Evolutionary conservation across 2,329 filamentous ascomycete species (phyloP).

Genomic region (Verticillium longisporum): DNA sequence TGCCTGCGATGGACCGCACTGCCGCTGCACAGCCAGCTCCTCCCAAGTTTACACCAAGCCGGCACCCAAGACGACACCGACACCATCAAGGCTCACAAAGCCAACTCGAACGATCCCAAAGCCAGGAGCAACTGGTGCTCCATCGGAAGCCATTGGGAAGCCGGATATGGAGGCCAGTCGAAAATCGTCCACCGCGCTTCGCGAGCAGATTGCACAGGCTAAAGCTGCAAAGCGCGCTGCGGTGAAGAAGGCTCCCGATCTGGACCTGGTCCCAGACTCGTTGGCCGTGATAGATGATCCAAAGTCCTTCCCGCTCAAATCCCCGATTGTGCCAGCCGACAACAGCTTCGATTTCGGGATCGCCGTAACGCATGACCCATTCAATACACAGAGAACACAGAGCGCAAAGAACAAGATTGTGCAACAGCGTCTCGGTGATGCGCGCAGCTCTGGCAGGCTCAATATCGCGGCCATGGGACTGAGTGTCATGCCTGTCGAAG

Average conservation of each 20-base stretch:
- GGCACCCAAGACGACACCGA: neutral
- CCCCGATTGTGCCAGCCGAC: constrained; percentile 39
- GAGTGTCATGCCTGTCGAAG: constrained; percentile 71
- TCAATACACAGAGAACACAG: constrained; percentile 57
- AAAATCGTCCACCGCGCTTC: constrained; percentile 73
- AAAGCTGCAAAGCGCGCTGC: constrained; percentile 69
- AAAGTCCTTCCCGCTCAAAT: neutral
- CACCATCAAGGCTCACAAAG: neutral
- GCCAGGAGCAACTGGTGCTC: neutral
- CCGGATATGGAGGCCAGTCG: constrained; percentile 17
- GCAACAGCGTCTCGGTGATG: constrained; percentile 63
- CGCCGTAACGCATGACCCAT: constrained; percentile 47
- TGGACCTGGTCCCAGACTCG: neutral
- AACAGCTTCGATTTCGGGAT: constrained; percentile 39
- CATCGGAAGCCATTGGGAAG: constrained; percentile 14
- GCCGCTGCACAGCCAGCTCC: constrained; percentile 9
- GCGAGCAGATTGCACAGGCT: constrained; percentile 89
- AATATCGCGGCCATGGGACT: constrained; percentile 84
- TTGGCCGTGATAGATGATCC: neutral
- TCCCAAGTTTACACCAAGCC: constrained; percentile 1
- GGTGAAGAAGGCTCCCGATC: constrained; percentile 23
- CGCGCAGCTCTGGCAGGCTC: constrained; percentile 70
- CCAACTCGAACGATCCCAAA: neutral
- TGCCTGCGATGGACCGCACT: constrained; percentile 29
- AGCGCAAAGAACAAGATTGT: constrained; percentile 60